Base-by-base conservation (phyloP, 441 rosid genomes). In the Adansonia madagascariensis region DNA sequence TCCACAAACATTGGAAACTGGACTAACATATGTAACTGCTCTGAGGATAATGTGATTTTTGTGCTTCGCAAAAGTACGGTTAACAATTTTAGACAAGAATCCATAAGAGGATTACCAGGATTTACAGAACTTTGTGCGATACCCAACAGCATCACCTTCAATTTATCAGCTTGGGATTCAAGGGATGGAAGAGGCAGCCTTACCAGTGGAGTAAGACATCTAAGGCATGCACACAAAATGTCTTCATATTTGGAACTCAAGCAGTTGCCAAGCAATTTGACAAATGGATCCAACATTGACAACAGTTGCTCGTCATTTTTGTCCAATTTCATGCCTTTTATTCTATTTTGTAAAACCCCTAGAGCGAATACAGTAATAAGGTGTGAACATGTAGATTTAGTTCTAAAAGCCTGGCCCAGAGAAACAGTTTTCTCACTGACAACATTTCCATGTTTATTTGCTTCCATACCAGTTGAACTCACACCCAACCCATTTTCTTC, bases 161-260 rank as follows among this genome's bases (percentile, higher is more conserved):
- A 82, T 85, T 85, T 89, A 78, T 93, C 98, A 78, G 97, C 91
- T 82, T 89, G 89, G 24, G 90, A 82, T 60, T 85, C 86, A 73
- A 97, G 91, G 60, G 97, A 90, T 47, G 95, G 98, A 80, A 94
- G 89, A 15, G 93, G 94, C 79, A 94, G 81, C 84, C 97, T 86
- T 75, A 94, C 80, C 76, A 94, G 81, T 77, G 85, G 86, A 79
- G 90, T 83, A 81, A 97, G 91, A 78, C 99, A 94, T 84, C 89
- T 88, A 69, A 97, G 88, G 59, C 95, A 88, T 60, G 90, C 84
- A 20, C 97, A 88, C 59, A 97, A 83, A 77, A 94, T 80, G 80
- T 92, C 92, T 87, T 94, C 97, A 80, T 92, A 93, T 81, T 91
- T 92, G 11, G 98, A 92, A 85, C 89, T 85, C 95, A 97, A 84